A percentile compares a stretch with the other conserved stretches of the same genome.
Conservation (phyloP, 306 rosid genomes). For the Cucurbita maxima region DNA sequence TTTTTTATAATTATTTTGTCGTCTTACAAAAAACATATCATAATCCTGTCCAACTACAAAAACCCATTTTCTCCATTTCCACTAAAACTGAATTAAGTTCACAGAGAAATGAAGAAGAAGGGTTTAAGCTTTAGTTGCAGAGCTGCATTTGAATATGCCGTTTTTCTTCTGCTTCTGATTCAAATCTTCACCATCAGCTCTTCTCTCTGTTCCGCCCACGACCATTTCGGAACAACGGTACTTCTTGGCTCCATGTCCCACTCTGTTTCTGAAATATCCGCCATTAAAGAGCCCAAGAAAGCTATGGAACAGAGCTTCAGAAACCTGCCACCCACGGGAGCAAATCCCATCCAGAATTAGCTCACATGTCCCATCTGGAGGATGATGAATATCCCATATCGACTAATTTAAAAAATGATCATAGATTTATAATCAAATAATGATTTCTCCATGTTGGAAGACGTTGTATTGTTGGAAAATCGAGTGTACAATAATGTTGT, state of each 20-base stretch:
- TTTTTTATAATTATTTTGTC: no score
- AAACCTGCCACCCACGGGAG: constrained; percentile 33
- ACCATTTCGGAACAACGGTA: constrained; percentile 10
- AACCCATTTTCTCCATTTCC: neutral
- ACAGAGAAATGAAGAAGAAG: neutral
- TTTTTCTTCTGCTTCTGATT: constrained; percentile 27
- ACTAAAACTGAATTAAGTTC: neutral
- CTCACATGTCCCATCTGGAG: no score
- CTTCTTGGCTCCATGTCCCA: constrained; percentile 12
- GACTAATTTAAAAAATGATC: no score
- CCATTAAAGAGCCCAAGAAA: constrained; percentile 25
- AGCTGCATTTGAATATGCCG: neutral
- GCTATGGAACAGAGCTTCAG: constrained; percentile 37
- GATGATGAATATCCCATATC: no score
- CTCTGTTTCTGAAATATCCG: constrained; percentile 12
- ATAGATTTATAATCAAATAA: no score
- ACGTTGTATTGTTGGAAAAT: no score
- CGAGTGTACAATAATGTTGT: no score
- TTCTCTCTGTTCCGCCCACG: constrained; percentile 9
- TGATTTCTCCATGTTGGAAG: no score
- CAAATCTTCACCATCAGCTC: constrained; percentile 17
- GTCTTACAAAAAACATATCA: neutral
- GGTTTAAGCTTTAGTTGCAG: neutral
- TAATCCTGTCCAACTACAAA: neutral
- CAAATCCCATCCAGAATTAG: constrained; percentile 55